These are phyloP conservation scores for Alloteropsis semialata DNA, from an alignment of 176 grass and related monocot species.

Conservation along the genomic window DNA sequence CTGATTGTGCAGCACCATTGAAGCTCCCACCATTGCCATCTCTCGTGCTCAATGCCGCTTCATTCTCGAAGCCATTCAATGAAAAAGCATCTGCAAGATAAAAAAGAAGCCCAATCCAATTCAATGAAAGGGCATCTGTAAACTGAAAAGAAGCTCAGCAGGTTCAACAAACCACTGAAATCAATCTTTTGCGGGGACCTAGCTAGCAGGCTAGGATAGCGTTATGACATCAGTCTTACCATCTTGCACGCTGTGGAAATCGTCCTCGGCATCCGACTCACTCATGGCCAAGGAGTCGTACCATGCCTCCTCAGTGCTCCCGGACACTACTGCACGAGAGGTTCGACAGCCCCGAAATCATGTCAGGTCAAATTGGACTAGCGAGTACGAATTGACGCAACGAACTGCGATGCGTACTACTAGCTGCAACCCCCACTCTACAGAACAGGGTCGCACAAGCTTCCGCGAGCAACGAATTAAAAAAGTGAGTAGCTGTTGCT, in stretches of 20 bases:
- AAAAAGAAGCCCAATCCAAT: constrained; percentile 1
- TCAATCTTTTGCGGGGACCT: not conserved
- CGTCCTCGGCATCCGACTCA: constrained; percentile 79
- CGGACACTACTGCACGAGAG: constrained; percentile 39
- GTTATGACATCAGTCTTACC: constrained; percentile 47
- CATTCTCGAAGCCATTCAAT: constrained; percentile 63
- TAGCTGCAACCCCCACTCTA: constrained; percentile 27
- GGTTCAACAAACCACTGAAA: not conserved
- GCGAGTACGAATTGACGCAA: constrained; percentile 6
- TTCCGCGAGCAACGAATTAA: not conserved
- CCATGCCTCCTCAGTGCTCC: constrained; percentile 81
- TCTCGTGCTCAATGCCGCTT: constrained; percentile 40
- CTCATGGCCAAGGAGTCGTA: constrained; percentile 71
- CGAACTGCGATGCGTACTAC: constrained; percentile 2
- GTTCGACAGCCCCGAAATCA: constrained; percentile 14
- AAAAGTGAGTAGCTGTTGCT: not conserved
- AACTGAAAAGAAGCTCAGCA: not conserved
- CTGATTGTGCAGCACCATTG: constrained; percentile 12
- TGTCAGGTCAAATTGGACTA: constrained; percentile 31
- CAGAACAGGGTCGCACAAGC: not conserved
- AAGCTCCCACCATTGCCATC: constrained; percentile 40
- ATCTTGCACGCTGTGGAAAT: constrained; percentile 89
- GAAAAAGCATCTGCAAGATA: constrained; percentile 37
- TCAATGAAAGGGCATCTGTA: constrained; percentile 55
- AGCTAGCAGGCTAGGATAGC: not conserved